Base-by-base conservation (phyloP, 2,329 filamentous ascomycete genomes). In the Aspergillaceae sp. region DNA sequence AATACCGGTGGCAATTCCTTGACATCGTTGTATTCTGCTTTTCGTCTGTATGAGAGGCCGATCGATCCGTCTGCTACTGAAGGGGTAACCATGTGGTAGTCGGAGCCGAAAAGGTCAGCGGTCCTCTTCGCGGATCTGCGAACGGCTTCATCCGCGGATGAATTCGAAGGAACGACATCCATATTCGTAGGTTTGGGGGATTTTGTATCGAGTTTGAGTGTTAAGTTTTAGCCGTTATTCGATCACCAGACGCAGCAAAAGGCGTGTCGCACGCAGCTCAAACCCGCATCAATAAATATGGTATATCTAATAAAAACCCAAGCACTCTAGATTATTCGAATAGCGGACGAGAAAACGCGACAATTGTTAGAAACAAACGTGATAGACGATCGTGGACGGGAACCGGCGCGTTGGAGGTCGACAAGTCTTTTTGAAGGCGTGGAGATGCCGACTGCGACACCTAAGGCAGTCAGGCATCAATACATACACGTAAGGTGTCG, bases 1-100 rank as follows among this genome's bases (percentile, higher is more conserved):
- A 96, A 76, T 1, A 80, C 80, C 26, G 84, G 79, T 4, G 90
- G 90, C 3, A 96, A 76, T 51, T 85, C 83, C 62, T 82, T 80
- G 26, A 92, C 83, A 59, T 83, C 74, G 56, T 82, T 78, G 67
- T 95, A 96, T 71, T 96, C 89, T 46, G 60, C 62, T 61, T 69
- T 71, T 48, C 69, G 58, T 52, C 70, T 63, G 57, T 72, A 73
- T 36, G 69, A 72, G 27, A 68, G 57, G 30, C 67, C 65, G 49
- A 73, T 70, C 30, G 68, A 67, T 28, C 65, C 67, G 46, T 65
- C 63, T 45, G 57, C 57, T 33, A 72, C 68, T 29, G 72, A 69
- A 28, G 71, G 63, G 36, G 67, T 60, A 47, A 68, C 64, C 57
- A 68, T 65, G 35, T 71, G 61, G 49, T 73, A 74, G 52, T 73